Evolutionary conservation across 805 yeast species (phyloP), one percentile per base, ranked within the genome.

Genomic region (Jamesozyma lodderae): DNA sequence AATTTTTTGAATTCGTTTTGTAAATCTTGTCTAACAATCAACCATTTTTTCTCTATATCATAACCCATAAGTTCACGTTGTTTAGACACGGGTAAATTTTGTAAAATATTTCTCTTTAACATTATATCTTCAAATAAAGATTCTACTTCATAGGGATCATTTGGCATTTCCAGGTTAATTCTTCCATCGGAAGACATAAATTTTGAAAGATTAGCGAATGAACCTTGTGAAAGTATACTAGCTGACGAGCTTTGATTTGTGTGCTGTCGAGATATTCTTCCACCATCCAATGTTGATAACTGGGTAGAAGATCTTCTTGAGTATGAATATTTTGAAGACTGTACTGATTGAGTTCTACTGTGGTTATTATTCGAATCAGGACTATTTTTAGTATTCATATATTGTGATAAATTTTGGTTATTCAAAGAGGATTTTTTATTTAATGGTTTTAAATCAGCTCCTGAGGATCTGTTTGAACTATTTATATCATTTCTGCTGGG

Each of bases 1-100:
- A 59, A 52, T 47, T 80, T 76, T 51, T 80, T 81, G 51, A 68
- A 68, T 51, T 87, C 96, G 6, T 88, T 73, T 33, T 84, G 69
- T 18, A 81, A 77, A 57, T 87, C 95, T 58, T 88, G 96, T 47
- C 81, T 77, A 29, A 88, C 80, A 47, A 88, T 69, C 80, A 84
- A 78, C 95, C 96, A 87, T 61, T 90, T 90, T 51, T 86, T 84
- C 35, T 81, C 84, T 0, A 75, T 64, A 31, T 81, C 73, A 54
- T 81, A 87, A 48, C 72, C 73, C 51, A 75, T 68, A 82, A 90
- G 77, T 53, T 84, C 92, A 40, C 68, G 72, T 47, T 79, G 78
- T 3, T 92, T 95, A 36, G 73, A 74, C 19, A 74, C 75, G 0
- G 95, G 84, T 23, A 81, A 63, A 30, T 69, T 63, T 43, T 70